Percentiles rank a stretch among this genome's conserved stretches.
Evolutionary conservation across 2,329 filamentous ascomycete species (phyloP).

Genomic region (Fusarium haematococcum): DNA sequence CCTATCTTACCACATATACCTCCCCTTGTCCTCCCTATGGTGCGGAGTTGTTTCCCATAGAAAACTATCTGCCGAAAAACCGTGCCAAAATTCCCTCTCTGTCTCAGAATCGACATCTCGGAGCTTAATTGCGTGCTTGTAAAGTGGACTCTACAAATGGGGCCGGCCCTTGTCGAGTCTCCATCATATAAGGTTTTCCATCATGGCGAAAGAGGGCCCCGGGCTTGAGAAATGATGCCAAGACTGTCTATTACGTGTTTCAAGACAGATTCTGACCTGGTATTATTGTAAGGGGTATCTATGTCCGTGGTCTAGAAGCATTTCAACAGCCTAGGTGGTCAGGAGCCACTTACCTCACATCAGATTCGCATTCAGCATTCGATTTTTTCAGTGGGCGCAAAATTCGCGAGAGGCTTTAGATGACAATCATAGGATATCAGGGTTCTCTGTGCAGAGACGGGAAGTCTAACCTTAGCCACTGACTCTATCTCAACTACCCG

Average conservation of each 20-base stretch:
- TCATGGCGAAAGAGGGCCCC: slow-evolving; percentile 25
- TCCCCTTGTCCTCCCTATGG: not conserved
- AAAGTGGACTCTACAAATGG: slow-evolving; percentile 11
- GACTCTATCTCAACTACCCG: not conserved
- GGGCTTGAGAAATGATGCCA: not conserved
- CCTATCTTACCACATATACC: not conserved
- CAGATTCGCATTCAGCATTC: not conserved
- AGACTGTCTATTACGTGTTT: slow-evolving; percentile 8
- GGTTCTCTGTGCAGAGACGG: not conserved
- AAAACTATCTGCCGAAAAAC: not conserved
- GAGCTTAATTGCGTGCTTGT: slow-evolving; percentile 29
- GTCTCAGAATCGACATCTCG: slow-evolving; percentile 12
- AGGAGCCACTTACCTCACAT: not conserved
- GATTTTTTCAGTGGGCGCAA: not conserved
- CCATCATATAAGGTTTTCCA: slow-evolving; percentile 28
- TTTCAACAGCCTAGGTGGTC: not conserved
- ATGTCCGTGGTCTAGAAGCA: not conserved
- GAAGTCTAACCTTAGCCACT: not conserved
- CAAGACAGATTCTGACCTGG: not conserved
- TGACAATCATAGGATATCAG: not conserved
- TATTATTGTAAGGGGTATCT: not conserved
- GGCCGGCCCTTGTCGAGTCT: not conserved
- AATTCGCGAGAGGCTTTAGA: not conserved
- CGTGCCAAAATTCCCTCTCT: not conserved
- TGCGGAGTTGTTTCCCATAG: not conserved